Conservation (phyloP, 2,329 filamentous ascomycete species). For the Ascocoryne sarcoides region DNA sequence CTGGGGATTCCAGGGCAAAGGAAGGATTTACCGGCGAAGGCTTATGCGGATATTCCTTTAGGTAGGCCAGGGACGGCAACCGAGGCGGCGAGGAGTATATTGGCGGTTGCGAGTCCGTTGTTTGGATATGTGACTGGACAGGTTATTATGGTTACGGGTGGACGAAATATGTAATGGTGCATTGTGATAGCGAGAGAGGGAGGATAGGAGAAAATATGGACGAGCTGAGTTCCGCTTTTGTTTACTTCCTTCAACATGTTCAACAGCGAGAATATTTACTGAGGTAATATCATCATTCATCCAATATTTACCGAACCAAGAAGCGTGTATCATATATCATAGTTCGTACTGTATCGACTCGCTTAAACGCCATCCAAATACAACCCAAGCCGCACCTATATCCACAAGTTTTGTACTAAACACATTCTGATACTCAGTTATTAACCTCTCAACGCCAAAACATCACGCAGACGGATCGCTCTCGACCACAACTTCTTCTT, state of each 20-base stretch:
- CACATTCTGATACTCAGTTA: background rate
- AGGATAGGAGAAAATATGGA: too few relatives aligned
- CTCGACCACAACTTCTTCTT: constrained; percentile 20
- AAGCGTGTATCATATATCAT: too few relatives aligned
- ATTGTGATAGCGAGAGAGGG: too few relatives aligned
- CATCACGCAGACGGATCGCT: constrained; percentile 28
- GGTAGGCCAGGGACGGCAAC: constrained; percentile 67
- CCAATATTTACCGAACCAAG: too few relatives aligned
- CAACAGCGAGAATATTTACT: too few relatives aligned
- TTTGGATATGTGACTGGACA: constrained; percentile 82
- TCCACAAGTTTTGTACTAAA: too few relatives aligned
- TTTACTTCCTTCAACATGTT: too few relatives aligned
- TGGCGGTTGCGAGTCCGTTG: constrained; percentile 73
- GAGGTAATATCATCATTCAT: too few relatives aligned
- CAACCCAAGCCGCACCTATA: too few relatives aligned
- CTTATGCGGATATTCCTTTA: constrained; percentile 66
- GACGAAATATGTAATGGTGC: constrained; percentile 48
- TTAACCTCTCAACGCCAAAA: background rate
- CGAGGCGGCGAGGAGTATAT: constrained; percentile 69
- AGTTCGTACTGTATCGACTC: too few relatives aligned
- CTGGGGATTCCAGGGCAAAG: constrained; percentile 63
- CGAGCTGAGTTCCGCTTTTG: too few relatives aligned
- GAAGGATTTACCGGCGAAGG: constrained; percentile 32
- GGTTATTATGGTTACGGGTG: constrained; percentile 79
- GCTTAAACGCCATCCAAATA: too few relatives aligned